Conservation (phyloP, 164 flowering plant species). For the Aristolochia fimbriata region DNA sequence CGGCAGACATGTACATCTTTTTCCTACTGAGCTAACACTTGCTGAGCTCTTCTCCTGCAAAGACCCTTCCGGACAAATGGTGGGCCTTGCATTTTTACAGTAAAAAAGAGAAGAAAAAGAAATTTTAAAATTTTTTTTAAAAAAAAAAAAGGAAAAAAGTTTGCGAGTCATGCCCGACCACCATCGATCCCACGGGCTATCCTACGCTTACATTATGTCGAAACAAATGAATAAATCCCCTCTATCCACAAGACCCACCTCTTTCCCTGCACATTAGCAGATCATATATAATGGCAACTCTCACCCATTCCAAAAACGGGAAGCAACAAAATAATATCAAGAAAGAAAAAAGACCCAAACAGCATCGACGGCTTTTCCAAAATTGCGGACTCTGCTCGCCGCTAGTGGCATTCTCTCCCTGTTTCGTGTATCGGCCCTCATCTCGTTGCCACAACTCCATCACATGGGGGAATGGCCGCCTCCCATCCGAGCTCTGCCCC, state of each 20-base stretch:
- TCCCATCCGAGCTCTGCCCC: too few relatives aligned
- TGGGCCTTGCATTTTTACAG: neutral
- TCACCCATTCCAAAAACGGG: neutral
- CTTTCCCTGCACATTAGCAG: neutral
- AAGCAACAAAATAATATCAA: neutral
- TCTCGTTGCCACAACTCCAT: neutral
- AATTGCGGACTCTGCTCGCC: neutral
- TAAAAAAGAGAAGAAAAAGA: too few relatives aligned
- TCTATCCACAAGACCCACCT: conserved; percentile 2
- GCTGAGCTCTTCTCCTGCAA: conserved; percentile 1
- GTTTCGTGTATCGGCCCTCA: neutral
- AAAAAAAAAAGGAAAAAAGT: neutral
- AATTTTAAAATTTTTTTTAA: too few relatives aligned
- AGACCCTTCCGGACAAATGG: neutral
- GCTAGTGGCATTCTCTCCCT: neutral
- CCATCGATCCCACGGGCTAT: neutral
- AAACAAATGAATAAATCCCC: conserved; percentile 2
- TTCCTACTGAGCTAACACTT: neutral
- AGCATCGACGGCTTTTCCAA: neutral
- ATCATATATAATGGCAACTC: neutral
- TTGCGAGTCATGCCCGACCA: conserved; percentile 3
- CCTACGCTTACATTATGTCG: too few relatives aligned
- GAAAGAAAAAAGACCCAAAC: neutral
- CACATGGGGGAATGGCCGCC: neutral
- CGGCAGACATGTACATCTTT: conserved; percentile 2